Base-by-base conservation (phyloP, 2,329 filamentous ascomycete species). In the Ceratocystis huliohia region DNA sequence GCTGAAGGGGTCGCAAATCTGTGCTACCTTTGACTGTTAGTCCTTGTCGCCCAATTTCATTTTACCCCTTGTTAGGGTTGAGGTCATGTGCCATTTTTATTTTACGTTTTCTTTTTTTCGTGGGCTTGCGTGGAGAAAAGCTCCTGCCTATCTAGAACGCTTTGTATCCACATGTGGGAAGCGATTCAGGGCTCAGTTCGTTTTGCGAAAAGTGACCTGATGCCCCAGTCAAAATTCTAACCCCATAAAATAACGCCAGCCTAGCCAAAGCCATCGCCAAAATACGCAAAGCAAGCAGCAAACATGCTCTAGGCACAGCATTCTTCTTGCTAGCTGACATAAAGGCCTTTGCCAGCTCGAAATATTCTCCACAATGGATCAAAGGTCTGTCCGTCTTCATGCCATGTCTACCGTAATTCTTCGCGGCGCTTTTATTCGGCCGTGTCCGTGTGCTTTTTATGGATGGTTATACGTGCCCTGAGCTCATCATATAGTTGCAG, bases 341-440 rank as follows among this genome's bases (percentile, higher is more conserved):
- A 8, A 13, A 33, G 22, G 53, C 30, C 13, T 30, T 30, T 57
- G 25, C 53, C 25, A 4, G 10, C 5, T 28, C 33, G 13, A 25
- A 13, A 13, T 57, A 33, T 57, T 33, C 53, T 57, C 53, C 53
- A 28, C 53, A 28, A 33, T 57, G 53, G 28, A 57, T 33, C 20
- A 15, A 57, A 33, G 53, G 53, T 17, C 53, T 57, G 53, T 57
- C 53, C 53, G 53, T 57, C 53, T 57, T 57, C 22, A 57, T 57
- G 53, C 53, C 53, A 57, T 57, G 20, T 57, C 53, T 30, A 25
- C 53, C 37, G 6, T 13, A 17, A 6, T 57, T 57, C 25, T 57
- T 28, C 15, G 53, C 53, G 53, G 53, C 53, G 22, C 53, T 57
- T 57, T 57, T 57, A 57, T 57, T 57, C 53, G 53, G 53, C 53